Conservation (phyloP, 1,284 basidiomycete genomes). For the Ceratobasidium sp. region DNA sequence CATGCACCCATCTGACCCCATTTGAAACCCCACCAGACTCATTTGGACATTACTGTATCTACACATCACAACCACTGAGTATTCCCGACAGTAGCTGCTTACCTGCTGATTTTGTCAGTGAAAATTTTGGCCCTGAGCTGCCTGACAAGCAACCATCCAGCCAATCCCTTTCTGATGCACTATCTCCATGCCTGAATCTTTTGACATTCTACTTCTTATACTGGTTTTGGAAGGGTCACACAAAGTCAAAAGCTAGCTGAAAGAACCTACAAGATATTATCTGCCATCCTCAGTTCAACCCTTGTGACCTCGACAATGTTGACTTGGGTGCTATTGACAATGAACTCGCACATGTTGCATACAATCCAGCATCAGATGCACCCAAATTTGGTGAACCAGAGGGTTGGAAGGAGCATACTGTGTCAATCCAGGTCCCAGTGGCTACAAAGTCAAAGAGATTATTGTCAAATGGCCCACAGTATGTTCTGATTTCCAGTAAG, state of each 20-base stretch:
- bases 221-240: background rate
- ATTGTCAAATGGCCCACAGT: background rate
- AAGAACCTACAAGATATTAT: background rate
- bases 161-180: background rate
- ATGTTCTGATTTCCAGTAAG: background rate
- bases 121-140: background rate
- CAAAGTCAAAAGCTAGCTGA: background rate
- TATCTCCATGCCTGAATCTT: constrained; percentile 7
- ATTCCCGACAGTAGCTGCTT: background rate
- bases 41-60: constrained; percentile 12
- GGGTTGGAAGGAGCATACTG: constrained; percentile 13
- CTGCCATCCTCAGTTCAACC: background rate
- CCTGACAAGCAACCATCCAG: too few species aligned
- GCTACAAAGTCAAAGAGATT: background rate
- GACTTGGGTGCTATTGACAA: background rate
- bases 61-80: background rate
- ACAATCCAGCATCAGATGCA: background rate
- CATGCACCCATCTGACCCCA: background rate
- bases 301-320: background rate
- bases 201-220: background rate
- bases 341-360: background rate
- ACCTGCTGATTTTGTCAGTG: background rate
- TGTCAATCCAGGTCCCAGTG: constrained; percentile 10
- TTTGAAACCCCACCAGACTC: background rate
- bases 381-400: background rate